Base-by-base conservation (phyloP, 2,329 filamentous ascomycete species). In the Fusarium albidum region DNA sequence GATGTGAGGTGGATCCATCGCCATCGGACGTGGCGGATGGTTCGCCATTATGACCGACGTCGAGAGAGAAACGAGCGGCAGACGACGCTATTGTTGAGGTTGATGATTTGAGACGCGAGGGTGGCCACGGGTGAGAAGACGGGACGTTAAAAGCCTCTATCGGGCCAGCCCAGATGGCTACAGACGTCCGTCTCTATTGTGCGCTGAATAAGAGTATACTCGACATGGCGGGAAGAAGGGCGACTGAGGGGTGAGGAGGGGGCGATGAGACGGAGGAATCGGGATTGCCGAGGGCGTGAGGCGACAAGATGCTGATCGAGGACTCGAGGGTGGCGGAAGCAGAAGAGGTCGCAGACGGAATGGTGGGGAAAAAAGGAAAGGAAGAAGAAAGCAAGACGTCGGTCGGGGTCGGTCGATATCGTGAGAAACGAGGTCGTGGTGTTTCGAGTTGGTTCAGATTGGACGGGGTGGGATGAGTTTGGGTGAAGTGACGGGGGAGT, bases 1-100 rank as follows among this genome's bases (percentile, higher is more conserved):
- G 57, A 85, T 78, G 60, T 87, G 84, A 63, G 81, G 78, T 66
- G 82, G 83, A 60, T 87, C 85, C 83, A 87, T 86, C 67, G 71
- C 71, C 69, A 65, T 59, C 57, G 66, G 64, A 38, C 64, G 65
- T 43, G 64, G 60, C 45, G 64, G 63, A 44, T 63, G 61, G 57
- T 72, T 68, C 52, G 73, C 65, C 73, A 76, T 75, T 63, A 38
- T 65, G 59, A 51, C 37, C 13, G 47, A 41, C 25, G 34, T 54
- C 31, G 49, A 48, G 41, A 18, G 40, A 56, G 35, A 64, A 69
- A 66, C 52, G 65, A 59, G 50, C 39, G 51, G 45, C 39, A 47
- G 38, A 45, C 33, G 41, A 55, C 37, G 45, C 25, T 53, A 43
- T 54, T 21, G 42, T 33, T 15, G 25, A 46, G 38, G 17, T 21